Conservation (phyloP, 1,284 basidiomycete species). For the Phellopilus nigrolimitatus region DNA sequence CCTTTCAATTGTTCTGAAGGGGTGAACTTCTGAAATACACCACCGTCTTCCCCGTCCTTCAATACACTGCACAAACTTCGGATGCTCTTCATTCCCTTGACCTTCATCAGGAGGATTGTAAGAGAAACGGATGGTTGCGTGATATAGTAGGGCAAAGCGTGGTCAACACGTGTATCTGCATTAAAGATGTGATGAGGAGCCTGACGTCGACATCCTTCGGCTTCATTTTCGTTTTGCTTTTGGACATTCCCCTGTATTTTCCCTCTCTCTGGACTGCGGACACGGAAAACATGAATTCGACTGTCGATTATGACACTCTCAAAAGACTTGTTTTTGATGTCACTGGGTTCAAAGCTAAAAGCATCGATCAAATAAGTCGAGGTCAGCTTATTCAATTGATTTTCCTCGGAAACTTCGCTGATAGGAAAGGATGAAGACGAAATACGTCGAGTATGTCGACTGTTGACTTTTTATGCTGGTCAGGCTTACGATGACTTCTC, state of each 20-base stretch:
- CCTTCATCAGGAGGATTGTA: not conserved
- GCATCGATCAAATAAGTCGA: constrained; percentile 26
- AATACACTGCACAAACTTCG: no score
- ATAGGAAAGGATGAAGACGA: constrained; percentile 21
- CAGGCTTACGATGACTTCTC: not conserved
- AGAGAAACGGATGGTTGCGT: not conserved
- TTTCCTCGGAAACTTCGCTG: not conserved
- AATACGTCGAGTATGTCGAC: constrained; percentile 25
- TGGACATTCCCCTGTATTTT: no score
- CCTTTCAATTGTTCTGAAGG: no score
- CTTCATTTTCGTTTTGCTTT: no score
- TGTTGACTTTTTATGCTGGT: not conserved
- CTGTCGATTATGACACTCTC: constrained; percentile 24
- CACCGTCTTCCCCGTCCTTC: no score
- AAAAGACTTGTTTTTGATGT: constrained; percentile 22
- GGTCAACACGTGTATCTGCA: constrained; percentile 2
- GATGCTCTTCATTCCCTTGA: no score
- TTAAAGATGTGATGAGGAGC: constrained; percentile 3
- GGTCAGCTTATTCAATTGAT: constrained; percentile 17
- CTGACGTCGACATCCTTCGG: constrained; percentile 25
- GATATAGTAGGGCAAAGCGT: not conserved
- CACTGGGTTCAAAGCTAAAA: constrained; percentile 16
- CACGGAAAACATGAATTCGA: no score
- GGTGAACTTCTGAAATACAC: no score
- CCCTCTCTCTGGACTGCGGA: no score